Base-by-base conservation (phyloP, 2,329 filamentous ascomycete genomes). In the Fusarium nodosum region DNA sequence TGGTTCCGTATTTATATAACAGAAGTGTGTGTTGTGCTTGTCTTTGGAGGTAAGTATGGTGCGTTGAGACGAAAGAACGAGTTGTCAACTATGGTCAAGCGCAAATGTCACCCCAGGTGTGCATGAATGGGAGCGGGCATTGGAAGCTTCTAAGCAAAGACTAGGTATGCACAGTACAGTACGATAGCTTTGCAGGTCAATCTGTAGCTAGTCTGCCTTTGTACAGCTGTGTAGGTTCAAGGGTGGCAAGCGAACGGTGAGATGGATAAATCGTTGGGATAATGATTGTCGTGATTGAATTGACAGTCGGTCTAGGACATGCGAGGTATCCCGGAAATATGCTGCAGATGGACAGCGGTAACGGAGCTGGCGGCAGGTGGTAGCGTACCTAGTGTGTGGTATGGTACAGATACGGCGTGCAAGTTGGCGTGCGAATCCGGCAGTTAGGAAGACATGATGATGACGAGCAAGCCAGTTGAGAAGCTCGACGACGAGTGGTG, bases 121-220 rank as follows among this genome's bases (percentile, higher is more conserved):
- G 56, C 52, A 51, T 71, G 62, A 67, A 71, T 70, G 72, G 73
- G 64, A 71, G 44, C 44, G 51, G 52, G 46, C 71, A 75, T 74
- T 73, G 65, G 63, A 62, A 51, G 56, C 56, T 64, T 50, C 48
- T 50, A 45, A 30, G 47, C 41, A 50, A 16, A 52, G 48, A 50
- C 45, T 33, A 56, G 53, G 53, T 58, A 66, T 41, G 61, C 46
- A 58, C 24, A 47, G 51, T 62, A 61, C 59, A 44, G 48, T 28
- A 31, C 33, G 53, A 48, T 56, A 58, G 60, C 58, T 66, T 63
- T 60, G 64, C 69, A 69, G 66, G 59, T 67, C 62, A 59, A 64
- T 59, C 42, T 69, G 60, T 48, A 56, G 44, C 51, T 70, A 50
- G 60, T 63, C 54, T 52, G 48, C 13, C 34, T 64, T 30, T 28